Conservation (phyloP, 1,284 basidiomycete genomes). For the Apiotrichum akiyoshidainum region DNA sequence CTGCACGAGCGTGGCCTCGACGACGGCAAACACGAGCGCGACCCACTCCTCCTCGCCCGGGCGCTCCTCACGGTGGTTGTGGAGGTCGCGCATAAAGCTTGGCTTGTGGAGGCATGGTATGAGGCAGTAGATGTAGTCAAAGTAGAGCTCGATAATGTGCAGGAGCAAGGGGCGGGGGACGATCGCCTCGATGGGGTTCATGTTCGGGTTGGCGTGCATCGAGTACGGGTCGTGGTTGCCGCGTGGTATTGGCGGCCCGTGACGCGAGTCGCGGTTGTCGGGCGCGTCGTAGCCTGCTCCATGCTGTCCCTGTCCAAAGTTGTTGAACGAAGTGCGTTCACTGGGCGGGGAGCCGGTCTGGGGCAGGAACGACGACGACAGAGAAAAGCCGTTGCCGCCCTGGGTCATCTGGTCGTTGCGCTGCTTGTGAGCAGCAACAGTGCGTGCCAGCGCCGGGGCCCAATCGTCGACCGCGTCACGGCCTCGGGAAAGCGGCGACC, state of each 20-base stretch:
- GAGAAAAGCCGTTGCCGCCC: neutral
- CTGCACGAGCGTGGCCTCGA: constrained; percentile 71
- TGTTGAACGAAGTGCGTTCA: neutral
- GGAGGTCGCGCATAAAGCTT: constrained; percentile 78
- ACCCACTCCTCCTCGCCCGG: constrained; percentile 67
- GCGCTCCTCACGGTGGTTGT: constrained; percentile 71
- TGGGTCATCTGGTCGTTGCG: constrained; percentile 2
- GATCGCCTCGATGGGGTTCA: constrained; percentile 43
- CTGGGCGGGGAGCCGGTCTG: neutral
- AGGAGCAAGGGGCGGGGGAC: constrained; percentile 37
- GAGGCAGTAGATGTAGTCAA: constrained; percentile 80
- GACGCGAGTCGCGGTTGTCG: neutral
- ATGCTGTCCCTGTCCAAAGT: neutral
- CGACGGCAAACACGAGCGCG: constrained; percentile 76
- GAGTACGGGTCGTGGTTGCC: neutral
- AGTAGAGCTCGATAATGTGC: constrained; percentile 72
- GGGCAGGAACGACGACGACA: constrained; percentile 4
- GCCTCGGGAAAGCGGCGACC: constrained; percentile 3
- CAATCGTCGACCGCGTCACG: constrained; percentile 17
- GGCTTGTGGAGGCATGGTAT: constrained; percentile 61
- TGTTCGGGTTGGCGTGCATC: neutral
- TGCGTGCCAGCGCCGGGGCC: constrained; percentile 11
- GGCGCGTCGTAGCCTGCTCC: neutral
- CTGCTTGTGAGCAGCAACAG: constrained; percentile 7
- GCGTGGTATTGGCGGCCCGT: neutral